Base-by-base conservation (phyloP, 148 eudicot species). In the Spergularia marina region DNA sequence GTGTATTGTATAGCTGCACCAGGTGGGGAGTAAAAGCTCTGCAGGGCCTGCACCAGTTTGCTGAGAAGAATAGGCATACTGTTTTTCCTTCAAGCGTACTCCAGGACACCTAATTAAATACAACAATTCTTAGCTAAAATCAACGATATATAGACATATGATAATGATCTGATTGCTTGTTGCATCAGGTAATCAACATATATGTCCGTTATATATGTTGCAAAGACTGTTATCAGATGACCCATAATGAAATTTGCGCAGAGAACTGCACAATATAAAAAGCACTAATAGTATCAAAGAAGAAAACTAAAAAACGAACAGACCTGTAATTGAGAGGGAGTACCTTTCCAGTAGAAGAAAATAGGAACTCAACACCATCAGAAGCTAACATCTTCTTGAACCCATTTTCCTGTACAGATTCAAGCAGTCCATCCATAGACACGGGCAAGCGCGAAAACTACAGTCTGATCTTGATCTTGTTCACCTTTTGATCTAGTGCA, bases 1-100 rank as follows among this genome's bases (percentile, higher is more conserved):
- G 73, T 10, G 53, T 72, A 76, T 82, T 72, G 73, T 88, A 88
- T 36, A 81, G 52, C 62, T 84, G 82, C 51, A 86, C 78, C 54
- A 88, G 80, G 6, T 77, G 75, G 8, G 87, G 84, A 7, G 77
- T 81, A 53, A 88, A 82, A 36, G 71, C 70, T 71, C 73, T 86
- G 73, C 89, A 88, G n/a, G 91, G 91, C 66, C 83, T 84, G 77
- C 87, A 84, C 87, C 89, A 86, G 73, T 79, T 83, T 39, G 91
- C 89, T 16, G 91, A 82, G 79, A 86, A 88, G 53, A 70, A 83
- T 5, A 88, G 85, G 87, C 86, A 86, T 66, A 76, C 67, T 66
- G 82, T 84, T 78, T 74, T 88, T 39, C 79, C 86, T 13, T 83
- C 79, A 55, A 80, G 34, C 13, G 68, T 53, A 40, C 78, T 76